These are phyloP conservation scores for Quercus ilex DNA, from an alignment of 306 rosid genomes.

Conservation along the genomic window DNA sequence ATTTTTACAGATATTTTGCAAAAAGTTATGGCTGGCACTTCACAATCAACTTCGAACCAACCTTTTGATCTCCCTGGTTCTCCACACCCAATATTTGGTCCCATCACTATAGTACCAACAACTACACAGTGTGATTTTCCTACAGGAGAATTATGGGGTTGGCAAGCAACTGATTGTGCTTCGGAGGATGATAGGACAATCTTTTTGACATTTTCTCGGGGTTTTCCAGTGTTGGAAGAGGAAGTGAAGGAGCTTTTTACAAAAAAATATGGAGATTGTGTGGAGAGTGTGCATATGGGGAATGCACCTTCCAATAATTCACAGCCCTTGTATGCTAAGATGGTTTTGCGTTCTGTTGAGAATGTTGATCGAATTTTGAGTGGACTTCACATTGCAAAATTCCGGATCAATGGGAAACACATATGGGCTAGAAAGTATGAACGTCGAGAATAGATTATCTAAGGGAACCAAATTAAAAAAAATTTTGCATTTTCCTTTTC, in stretches of 20 bases:
- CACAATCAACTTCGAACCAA: neutral
- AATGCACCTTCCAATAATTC: constrained; percentile 3
- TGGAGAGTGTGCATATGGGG: constrained; percentile 44
- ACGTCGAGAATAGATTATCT: constrained; percentile 32
- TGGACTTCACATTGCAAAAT: constrained; percentile 39
- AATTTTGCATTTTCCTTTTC: no score
- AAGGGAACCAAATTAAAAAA: no score
- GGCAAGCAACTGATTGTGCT: constrained; percentile 6
- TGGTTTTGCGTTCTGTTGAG: constrained; percentile 36
- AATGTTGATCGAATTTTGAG: constrained; percentile 37
- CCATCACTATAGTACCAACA: constrained; percentile 19
- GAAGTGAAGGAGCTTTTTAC: constrained; percentile 38
- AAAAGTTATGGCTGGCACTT: constrained; percentile 5
- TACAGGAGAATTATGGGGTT: constrained; percentile 28
- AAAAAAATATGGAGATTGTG: constrained; percentile 27
- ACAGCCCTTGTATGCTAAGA: constrained; percentile 51
- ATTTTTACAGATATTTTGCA: constrained; percentile 51
- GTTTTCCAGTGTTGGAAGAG: constrained; percentile 40
- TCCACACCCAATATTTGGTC: constrained; percentile 56
- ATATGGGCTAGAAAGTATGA: constrained; percentile 69
- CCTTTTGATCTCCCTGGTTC: constrained; percentile 36
- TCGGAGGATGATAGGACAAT: constrained; percentile 47
- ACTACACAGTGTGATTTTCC: constrained; percentile 8
- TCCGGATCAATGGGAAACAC: constrained; percentile 49
- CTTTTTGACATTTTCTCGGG: constrained; percentile 64